phyloP scores from a whole-genome alignment of 2,329 filamentous ascomycete species.

The Pezicula neosporulosa region DNA sequence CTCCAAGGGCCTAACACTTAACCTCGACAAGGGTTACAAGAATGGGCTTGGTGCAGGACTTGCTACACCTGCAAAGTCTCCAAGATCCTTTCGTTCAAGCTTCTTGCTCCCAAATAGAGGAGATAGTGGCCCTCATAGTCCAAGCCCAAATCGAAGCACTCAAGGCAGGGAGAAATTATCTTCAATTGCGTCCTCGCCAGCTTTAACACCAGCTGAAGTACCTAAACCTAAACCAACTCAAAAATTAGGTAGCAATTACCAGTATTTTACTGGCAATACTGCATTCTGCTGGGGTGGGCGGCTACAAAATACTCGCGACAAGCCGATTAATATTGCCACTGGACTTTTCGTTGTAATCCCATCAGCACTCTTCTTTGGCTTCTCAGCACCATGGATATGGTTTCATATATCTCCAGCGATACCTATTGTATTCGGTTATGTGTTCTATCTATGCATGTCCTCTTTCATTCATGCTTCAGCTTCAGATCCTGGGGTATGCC shows the following conservation, averaged over 20 bases:
- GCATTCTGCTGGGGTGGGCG: slow-evolving; percentile 84
- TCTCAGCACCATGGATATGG: slow-evolving; percentile 78
- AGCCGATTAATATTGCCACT: slow-evolving; percentile 86
- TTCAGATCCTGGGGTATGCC: slow-evolving; percentile 85
- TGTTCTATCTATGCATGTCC: slow-evolving; percentile 87
- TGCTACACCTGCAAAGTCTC: slow-evolving; percentile 64
- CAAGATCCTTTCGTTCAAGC: slow-evolving; percentile 72
- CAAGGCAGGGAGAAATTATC: slow-evolving; percentile 79
- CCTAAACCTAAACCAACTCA: slow-evolving; percentile 22
- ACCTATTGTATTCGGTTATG: slow-evolving; percentile 84
- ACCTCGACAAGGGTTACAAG: slow-evolving; percentile 58
- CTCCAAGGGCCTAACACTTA: slow-evolving; percentile 45
- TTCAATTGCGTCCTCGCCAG: slow-evolving; percentile 74
- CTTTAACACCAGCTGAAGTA: slow-evolving; percentile 47
- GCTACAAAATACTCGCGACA: slow-evolving; percentile 81
- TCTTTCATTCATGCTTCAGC: slow-evolving; percentile 92
- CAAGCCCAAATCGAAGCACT: slow-evolving; percentile 51
- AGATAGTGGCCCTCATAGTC: slow-evolving; percentile 39
- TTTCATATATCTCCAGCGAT: slow-evolving; percentile 85
- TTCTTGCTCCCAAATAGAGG: slow-evolving; percentile 63
- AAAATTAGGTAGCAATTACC: slow-evolving; percentile 69
- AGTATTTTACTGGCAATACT: slow-evolving; percentile 94
- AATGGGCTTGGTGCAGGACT: slow-evolving; percentile 39
- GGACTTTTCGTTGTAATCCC: slow-evolving; percentile 78
- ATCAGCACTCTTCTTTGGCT: slow-evolving; percentile 76